Base-by-base conservation (phyloP, 495 filamentous ascomycete species). In the Neurospora sp. region DNA sequence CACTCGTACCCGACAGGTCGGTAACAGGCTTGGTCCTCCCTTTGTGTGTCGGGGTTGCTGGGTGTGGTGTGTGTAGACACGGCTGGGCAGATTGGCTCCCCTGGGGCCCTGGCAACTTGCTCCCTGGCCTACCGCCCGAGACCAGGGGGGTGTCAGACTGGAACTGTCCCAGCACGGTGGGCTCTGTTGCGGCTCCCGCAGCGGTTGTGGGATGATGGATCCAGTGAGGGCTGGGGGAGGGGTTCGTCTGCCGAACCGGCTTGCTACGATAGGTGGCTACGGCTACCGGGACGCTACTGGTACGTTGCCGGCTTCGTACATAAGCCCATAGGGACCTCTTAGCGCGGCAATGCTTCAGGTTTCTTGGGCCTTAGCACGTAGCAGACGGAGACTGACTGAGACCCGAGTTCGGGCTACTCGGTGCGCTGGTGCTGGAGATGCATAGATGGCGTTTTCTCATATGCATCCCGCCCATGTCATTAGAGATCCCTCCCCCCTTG, bases 381-480 rank as follows among this genome's bases (percentile, higher is more conserved):
- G 39, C 69, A 45, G 69, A 42, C 72, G 44, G 69, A 27, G 41
- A 27, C 39, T 68, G 37, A 16, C 41, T 71, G 37, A 70, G 27
- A 61, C 53, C 27, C 53, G 53, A 61, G 27, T 35, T 61, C 27
- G 53, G 53, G 53, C 53, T 61, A 53, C 44, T 61, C 72, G 71
- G 27, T 39, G 74, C 42, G 73, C 68, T 70, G 59, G 69, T 69
- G 73, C 45, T 72, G 74, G 59, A 73, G 75, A 73, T 78, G 77
- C 77, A 77, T 74, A 70, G 22, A 78, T 77, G 77, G 78, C 77
- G 73, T 77, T 76, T 72, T 74, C 20, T 27, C 53, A 70, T 68
- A 74, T 76, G 76, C 77, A 78, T 73, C 71, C 72, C 72, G 73
- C 45, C 73, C 70, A 61, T 77, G 71, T 69, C 71, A 61, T 45